Base-by-base conservation (phyloP, 2,329 filamentous ascomycete species). In the Nannizzia gypsea region DNA sequence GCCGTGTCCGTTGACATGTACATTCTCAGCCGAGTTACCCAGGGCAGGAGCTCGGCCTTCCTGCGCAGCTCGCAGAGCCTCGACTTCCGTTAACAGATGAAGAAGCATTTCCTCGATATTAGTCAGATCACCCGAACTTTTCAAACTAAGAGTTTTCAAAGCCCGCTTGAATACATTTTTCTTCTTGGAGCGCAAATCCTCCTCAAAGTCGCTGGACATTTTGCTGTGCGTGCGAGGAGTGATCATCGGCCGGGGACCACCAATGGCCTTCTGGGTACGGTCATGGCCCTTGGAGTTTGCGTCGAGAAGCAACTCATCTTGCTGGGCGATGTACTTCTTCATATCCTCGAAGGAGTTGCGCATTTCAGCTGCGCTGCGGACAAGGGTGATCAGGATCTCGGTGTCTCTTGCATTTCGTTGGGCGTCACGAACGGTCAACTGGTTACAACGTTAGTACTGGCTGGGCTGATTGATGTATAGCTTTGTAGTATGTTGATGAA, bases 321-420 rank as follows among this genome's bases (percentile, higher is more conserved):
- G 92, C 65, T 95, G 88, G 56, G 88, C 87, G 63, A 99, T 87
- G 69, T 95, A 87, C 64, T 86, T 88, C 78, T 93, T 96, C 81
- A 99, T 88, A 67, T 96, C 91, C 65, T 95, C 89, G 70, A 97
- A 95, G 0, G 90, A 95, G 66, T 89, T 95, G 64, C 92, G 89
- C 91, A 97, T 97, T 74, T 99, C 93, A 11, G 93, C 87, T 3
- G 93, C 92, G 59, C 90, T 91, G 62, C 92, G 87, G 63, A 99
- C 93, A 34, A 99, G 83, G 0, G 93, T 92, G 54, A 96, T 89
- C 17, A 99, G 79, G 59, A 99, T 96, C 73, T 99, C 93, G 0
- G 93, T 97, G 68, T 99, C 93, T 50, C 93, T 84, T 52, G 93
- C 93, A 73, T 93, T 97, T 62, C 93, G 86, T 75, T 97, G 92